Conservation (phyloP, 2,329 filamentous ascomycete genomes). For the Aureobasidium namibiae region DNA sequence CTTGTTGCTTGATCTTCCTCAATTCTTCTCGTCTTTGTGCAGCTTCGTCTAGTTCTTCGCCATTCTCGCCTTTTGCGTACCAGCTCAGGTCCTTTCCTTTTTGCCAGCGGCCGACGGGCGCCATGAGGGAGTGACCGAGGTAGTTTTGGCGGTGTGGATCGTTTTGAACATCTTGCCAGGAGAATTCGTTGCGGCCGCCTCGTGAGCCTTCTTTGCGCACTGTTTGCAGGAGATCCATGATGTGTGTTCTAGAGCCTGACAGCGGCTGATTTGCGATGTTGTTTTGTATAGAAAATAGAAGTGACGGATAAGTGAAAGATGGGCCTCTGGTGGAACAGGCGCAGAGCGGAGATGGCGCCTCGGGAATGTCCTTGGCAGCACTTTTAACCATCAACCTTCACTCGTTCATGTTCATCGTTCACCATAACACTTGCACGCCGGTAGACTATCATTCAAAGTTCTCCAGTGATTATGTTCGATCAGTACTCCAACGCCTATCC, state of each 20-base stretch:
- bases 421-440: no score
- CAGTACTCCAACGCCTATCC: background rate
- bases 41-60: slow-evolving; percentile 43
- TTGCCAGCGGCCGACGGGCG: slow-evolving; percentile 84
- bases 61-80: slow-evolving; percentile 51
- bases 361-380: no score
- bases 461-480: background rate
- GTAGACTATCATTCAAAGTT: no score
- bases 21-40: slow-evolving; percentile 62
- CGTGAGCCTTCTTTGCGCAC: slow-evolving; percentile 86
- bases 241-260: slow-evolving; percentile 14
- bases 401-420: no score
- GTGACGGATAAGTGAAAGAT: no score
- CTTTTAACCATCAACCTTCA: no score
- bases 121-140: slow-evolving; percentile 85
- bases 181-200: slow-evolving; percentile 85
- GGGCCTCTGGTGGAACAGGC: no score
- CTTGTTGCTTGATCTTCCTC: slow-evolving; percentile 70
- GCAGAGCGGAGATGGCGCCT: no score
- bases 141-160: slow-evolving; percentile 84
- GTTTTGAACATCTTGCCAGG: slow-evolving; percentile 87
- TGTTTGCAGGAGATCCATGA: slow-evolving; percentile 90
- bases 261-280: no score
- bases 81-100: slow-evolving; percentile 61
- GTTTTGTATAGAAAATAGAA: no score